Base-by-base conservation (phyloP, 129 eudicot species). In the Pittosporum tobira region DNA sequence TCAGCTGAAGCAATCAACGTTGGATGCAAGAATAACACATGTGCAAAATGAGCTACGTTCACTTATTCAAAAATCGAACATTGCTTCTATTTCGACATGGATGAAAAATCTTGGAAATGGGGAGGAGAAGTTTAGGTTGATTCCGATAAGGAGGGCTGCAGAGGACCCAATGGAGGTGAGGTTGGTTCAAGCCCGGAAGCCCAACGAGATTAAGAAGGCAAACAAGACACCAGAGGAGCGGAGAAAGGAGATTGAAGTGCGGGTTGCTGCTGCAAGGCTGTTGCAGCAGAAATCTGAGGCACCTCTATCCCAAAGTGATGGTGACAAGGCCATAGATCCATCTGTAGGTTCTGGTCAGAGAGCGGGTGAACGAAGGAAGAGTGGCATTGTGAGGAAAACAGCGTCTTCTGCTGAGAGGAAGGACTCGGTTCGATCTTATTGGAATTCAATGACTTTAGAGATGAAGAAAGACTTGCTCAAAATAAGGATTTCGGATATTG, bases 161-260 rank as follows among this genome's bases (percentile, higher is more conserved):
- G 99, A 87, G 57, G 96, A 91, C 61, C 99, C 99, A 18, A 78
- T 93, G 99, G 99, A 93, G 74, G 23, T 76, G 50, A 79, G 77
- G 50, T 63, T 59, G 45, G 84, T 71, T 61, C 94, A 82, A 75
- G 67, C 75, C n/a, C 66, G 81, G 65, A 69, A 90, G 72, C 87
- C 90, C 1, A 91, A 91, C 74, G 99, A 91, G 68, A 81, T 93
- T 46, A 93, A 87, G 80, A 93, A 93, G 77, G 99, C 81, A 3
- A 82, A 73, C 19, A 93, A 89, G 80, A 89, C 97, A 0, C 71
- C 66, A 4, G 95, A 85, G 67, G 95, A 89, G 69, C 72, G 93
- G 51, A 82, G 94, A 73, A 82, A 85, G 57, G 95, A 89, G 79
- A 82, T 89, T 70, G 97, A 89, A 59, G 97, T 89, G n/a, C 78